phyloP scores from a whole-genome alignment of 805 yeast species.

The Saccharomycopsis selenospora region DNA sequence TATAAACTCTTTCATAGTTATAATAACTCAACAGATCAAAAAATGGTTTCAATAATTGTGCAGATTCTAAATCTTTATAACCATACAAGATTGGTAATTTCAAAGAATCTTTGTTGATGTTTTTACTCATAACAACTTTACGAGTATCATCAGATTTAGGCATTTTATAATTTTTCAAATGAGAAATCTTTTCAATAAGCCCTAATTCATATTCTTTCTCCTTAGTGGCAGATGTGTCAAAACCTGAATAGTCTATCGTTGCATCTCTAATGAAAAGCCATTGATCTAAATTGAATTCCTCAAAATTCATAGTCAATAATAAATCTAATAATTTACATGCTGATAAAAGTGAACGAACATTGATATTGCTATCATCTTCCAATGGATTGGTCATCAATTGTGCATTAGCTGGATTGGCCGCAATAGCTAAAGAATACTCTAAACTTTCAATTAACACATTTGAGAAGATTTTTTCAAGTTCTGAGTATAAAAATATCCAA shows the following conservation, averaged over 20 bases:
- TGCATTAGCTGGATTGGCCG: conserved; percentile 2
- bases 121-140: conserved; percentile 13
- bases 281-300: conserved; percentile 70
- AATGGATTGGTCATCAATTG: conserved; percentile 22
- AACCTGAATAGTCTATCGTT: conserved; percentile 47
- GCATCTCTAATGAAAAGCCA: conserved; percentile 82
- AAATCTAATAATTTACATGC: conserved; percentile 78
- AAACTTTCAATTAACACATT: conserved; percentile 28
- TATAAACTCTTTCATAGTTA: conserved; percentile 59
- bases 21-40: conserved; percentile 59
- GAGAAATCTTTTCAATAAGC: conserved; percentile 42
- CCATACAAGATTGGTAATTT: conserved; percentile 27
- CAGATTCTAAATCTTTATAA: conserved; percentile 32
- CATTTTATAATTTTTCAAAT: conserved; percentile 31
- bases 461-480: conserved; percentile 47
- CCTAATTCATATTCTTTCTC: conserved; percentile 25
- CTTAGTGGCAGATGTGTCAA: conserved; percentile 23
- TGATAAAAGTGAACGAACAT: conserved; percentile 39
- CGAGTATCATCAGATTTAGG: conserved; percentile 27
- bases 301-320: conserved; percentile 56
- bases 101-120: conserved; percentile 7
- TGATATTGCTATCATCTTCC: conserved; percentile 30
- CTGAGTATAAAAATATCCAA: conserved; percentile 64
- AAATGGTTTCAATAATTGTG: conserved; percentile 50
- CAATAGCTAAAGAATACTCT: conserved; percentile 23